Conservation (phyloP, 2,329 filamentous ascomycete genomes). For the Claviceps lovelessii region DNA sequence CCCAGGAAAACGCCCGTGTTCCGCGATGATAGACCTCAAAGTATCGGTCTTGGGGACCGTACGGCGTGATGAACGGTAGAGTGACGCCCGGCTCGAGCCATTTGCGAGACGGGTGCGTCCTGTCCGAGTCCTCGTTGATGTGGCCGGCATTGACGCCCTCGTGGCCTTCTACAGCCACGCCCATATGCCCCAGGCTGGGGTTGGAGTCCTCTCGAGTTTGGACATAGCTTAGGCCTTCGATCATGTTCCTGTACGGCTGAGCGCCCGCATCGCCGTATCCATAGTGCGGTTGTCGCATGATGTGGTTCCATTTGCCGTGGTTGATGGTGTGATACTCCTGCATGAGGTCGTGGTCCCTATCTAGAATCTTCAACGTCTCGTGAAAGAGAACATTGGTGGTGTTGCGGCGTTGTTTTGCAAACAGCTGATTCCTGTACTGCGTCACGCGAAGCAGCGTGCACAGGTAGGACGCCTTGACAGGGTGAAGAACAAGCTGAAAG, state of each 20-base stretch:
- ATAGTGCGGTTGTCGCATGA: slow-evolving; percentile 35
- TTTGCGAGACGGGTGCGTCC: slow-evolving; percentile 26
- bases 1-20: slow-evolving; percentile 17
- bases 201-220: slow-evolving; percentile 33
- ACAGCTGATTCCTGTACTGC: slow-evolving; percentile 35
- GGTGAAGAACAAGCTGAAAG: slow-evolving; percentile 48
- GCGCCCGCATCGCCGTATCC: slow-evolving; percentile 23
- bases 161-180: slow-evolving; percentile 18
- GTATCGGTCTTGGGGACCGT: slow-evolving; percentile 17
- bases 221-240: slow-evolving; percentile 38
- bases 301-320: slow-evolving; percentile 41
- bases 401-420: slow-evolving; percentile 41
- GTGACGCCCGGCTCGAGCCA: slow-evolving; percentile 18
- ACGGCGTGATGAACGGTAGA: slow-evolving; percentile 18
- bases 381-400: slow-evolving; percentile 36
- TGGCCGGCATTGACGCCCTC: slow-evolving; percentile 21
- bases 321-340: slow-evolving; percentile 36
- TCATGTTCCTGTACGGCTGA: slow-evolving; percentile 37
- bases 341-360: slow-evolving; percentile 35
- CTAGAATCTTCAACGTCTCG: slow-evolving; percentile 34
- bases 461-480: slow-evolving; percentile 41
- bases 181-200: slow-evolving; percentile 27
- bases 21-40: slow-evolving; percentile 24
- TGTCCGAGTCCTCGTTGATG: slow-evolving; percentile 40
- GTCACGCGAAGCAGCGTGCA: slow-evolving; percentile 34